Conservation (phyloP, 495 filamentous ascomycete species). For the Barbatosphaeria neglecta region DNA sequence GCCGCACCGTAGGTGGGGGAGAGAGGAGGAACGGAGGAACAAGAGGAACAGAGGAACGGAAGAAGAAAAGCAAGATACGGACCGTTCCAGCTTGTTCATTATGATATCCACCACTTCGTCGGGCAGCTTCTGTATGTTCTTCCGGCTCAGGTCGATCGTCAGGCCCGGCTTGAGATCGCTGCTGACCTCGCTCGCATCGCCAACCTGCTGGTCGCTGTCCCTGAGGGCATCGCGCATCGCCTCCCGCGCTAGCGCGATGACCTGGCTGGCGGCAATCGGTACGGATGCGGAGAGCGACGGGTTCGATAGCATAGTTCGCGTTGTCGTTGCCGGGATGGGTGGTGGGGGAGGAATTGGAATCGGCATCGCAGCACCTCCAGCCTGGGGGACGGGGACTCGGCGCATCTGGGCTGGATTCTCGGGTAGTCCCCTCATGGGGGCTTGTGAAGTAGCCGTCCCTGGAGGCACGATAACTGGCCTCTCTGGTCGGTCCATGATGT, state of each 20-base stretch:
- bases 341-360: slow-evolving; percentile 24
- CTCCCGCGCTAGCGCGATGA: slow-evolving; percentile 46
- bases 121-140: slow-evolving; percentile 66
- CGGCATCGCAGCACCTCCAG: slow-evolving; percentile 15
- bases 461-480: background rate
- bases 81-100: slow-evolving; percentile 88
- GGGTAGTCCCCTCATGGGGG: slow-evolving; percentile 18
- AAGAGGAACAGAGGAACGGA: too few species aligned
- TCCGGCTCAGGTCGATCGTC: slow-evolving; percentile 81
- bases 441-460: background rate
- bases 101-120: slow-evolving; percentile 87
- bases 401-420: slow-evolving; percentile 29
- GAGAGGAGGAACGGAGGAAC: too few species aligned
- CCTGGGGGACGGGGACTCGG: slow-evolving; percentile 18
- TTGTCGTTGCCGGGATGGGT: slow-evolving; percentile 14
- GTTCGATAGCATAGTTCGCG: slow-evolving; percentile 21
- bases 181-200: slow-evolving; percentile 55
- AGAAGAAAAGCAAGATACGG: slow-evolving; percentile 2
- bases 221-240: slow-evolving; percentile 56
- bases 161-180: slow-evolving; percentile 64
- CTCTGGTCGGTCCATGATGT: background rate
- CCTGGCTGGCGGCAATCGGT: slow-evolving; percentile 34
- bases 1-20: too few species aligned
- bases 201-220: slow-evolving; percentile 56
- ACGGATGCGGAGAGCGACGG: slow-evolving; percentile 26